Evolutionary conservation across 225 moss, liverwort and hornwort species (phyloP).

Genomic region (Ulota crispa): DNA sequence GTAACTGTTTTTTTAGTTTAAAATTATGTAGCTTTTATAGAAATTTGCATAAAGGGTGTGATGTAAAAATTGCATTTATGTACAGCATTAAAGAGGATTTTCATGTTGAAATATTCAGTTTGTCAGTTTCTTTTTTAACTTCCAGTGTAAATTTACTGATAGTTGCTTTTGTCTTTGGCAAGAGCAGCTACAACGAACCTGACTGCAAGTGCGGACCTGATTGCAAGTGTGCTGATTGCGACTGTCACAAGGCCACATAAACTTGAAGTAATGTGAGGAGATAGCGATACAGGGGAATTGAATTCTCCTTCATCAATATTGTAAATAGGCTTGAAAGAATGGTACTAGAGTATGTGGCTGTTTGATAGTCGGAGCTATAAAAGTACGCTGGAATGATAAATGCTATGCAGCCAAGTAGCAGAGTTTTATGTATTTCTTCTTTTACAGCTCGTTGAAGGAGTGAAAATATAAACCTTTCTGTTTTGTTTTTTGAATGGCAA

Average conservation of each 20-base stretch:
- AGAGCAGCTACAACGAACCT: conserved; percentile 46
- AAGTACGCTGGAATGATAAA: neutral
- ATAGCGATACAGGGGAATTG: neutral
- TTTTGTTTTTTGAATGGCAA: neutral
- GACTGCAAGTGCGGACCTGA: conserved; percentile 57
- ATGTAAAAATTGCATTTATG: neutral
- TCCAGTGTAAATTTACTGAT: neutral
- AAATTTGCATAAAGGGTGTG: neutral
- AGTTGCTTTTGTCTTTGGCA: neutral
- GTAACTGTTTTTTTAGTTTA: neutral
- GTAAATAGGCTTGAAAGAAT: neutral
- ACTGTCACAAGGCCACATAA: conserved; percentile 41
- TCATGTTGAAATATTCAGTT: no score
- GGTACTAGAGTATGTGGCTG: neutral
- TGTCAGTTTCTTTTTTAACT: neutral
- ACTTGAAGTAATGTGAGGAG: neutral
- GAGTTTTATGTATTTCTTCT: neutral
- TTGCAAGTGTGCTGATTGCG: conserved; percentile 46
- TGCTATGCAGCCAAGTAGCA: no score
- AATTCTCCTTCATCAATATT: no score
- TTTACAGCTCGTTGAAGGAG: neutral
- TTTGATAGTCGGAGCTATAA: neutral
- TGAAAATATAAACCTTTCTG: neutral
- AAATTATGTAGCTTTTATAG: neutral
- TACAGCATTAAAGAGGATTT: no score